Conservation (phyloP, 805 yeast genomes). For the Danielozyma ontarioensis region DNA sequence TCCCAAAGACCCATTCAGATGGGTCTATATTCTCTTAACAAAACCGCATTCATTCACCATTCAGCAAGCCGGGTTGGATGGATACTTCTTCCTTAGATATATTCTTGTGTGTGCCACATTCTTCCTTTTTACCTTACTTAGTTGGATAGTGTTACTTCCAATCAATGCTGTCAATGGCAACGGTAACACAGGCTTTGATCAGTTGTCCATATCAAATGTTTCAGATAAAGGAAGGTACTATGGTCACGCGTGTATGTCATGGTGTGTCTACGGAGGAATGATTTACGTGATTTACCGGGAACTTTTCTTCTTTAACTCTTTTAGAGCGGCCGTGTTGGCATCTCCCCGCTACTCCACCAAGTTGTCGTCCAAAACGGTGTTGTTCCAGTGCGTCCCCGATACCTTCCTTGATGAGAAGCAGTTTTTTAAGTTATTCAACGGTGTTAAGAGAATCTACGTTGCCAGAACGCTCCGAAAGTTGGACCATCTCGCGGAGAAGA, state of each 20-base stretch:
- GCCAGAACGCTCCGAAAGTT: slow-evolving; percentile 61
- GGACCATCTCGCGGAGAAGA: slow-evolving; percentile 48
- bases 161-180: slow-evolving; percentile 70
- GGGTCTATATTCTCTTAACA: slow-evolving; percentile 61
- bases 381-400: slow-evolving; percentile 81
- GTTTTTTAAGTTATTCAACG: slow-evolving; percentile 69
- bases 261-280: slow-evolving; percentile 70
- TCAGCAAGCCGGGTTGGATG: slow-evolving; percentile 90
- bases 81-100: slow-evolving; percentile 84
- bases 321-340: slow-evolving; percentile 72
- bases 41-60: slow-evolving; percentile 73
- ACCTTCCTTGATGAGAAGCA: slow-evolving; percentile 67
- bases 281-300: slow-evolving; percentile 79
- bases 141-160: slow-evolving; percentile 73
- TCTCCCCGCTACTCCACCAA: slow-evolving; percentile 76
- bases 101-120: slow-evolving; percentile 50
- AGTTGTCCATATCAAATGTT: slow-evolving; percentile 74
- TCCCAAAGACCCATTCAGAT: slow-evolving; percentile 60
- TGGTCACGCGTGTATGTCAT: slow-evolving; percentile 79
- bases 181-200: slow-evolving; percentile 64
- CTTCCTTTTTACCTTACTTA: slow-evolving; percentile 41
- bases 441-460: slow-evolving; percentile 78
- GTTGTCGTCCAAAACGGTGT: slow-evolving; percentile 72
- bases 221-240: slow-evolving; percentile 57
- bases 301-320: slow-evolving; percentile 66